A percentile compares a stretch with the other conserved stretches of the same genome.
These are phyloP conservation scores for Dioszegia hungarica DNA, from an alignment of 768 basidiomycete species.

Conservation along the genomic window DNA sequence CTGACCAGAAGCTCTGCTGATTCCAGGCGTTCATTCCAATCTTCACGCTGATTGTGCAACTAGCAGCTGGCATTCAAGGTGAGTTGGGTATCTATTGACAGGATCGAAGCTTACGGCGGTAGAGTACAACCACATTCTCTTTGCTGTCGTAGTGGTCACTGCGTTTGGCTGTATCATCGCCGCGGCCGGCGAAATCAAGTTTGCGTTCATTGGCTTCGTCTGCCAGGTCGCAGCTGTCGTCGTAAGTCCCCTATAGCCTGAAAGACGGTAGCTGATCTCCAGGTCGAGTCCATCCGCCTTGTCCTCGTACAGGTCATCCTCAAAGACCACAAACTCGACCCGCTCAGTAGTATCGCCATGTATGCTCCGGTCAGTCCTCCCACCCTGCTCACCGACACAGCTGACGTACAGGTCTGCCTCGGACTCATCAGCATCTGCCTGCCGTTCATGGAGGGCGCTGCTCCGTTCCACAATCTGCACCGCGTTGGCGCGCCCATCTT, in stretches of 20 bases:
- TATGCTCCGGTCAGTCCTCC: constrained; percentile 19
- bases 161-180: constrained; percentile 22
- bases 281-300: constrained; percentile 25
- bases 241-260: constrained; percentile 8
- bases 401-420: constrained; percentile 15
- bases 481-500: constrained; percentile 18
- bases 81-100: neutral
- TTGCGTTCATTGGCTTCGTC: constrained; percentile 16
- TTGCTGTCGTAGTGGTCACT: constrained; percentile 10
- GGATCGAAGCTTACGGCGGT: neutral
- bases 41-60: constrained; percentile 15
- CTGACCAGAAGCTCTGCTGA: neutral
- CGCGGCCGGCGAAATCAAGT: constrained; percentile 9
- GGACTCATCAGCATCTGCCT: constrained; percentile 9
- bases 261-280: neutral
- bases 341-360: constrained; percentile 15
- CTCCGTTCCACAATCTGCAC: constrained; percentile 11
- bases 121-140: constrained; percentile 13
- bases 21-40: constrained; percentile 25
- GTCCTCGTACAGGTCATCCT: constrained; percentile 24
- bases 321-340: constrained; percentile 15
- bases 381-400: neutral
- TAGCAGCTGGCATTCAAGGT: constrained; percentile 11
- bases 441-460: constrained; percentile 24
- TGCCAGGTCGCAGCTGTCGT: constrained; percentile 20